Evolutionary conservation across 2,329 filamentous ascomycete genomes (phyloP), one percentile per base, ranked within the genome.

Genomic region (Talaromyces piceae): DNA sequence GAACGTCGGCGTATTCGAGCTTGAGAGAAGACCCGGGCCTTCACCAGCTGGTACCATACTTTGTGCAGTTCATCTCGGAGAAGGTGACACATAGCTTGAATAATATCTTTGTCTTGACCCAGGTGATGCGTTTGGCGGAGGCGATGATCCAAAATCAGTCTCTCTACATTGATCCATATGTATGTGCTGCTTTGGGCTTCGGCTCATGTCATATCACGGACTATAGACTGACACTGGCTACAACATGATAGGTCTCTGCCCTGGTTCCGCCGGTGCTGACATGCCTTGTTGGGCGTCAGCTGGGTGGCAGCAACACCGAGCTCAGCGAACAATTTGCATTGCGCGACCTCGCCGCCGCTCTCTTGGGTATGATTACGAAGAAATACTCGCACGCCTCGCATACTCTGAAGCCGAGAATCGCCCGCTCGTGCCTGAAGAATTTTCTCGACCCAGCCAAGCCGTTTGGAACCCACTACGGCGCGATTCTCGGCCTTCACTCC

Each of bases 11-110:
- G 0, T 79, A 96, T 28, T 86, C 88, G 48, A 94, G 88, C 23
- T 81, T 98, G 22, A 80, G 86, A 46, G 87, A 89, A 52, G 93
- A 98, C 63, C 90, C 93, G 0, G 91, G 91, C 31, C 80, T 97
- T 33, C 93, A 98, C 66, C 93, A 98, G 70, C 81, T 98, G 8
- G 84, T 95, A 25, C 93, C 93, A 0, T 98, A 98, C 71, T 96
- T 97, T 62, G 86, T 95, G 54, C 90, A 94, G 67, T 97, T 95
- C 68, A 87, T 97, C 61, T 86, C 90, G 18, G 91, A 96, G 67
- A 93, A 95, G 69, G 89, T 98, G 47, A 97, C 93, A 1, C 93
- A 98, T 67, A 87, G 85, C 59, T 79, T 95, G 57, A 91, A 95
- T 70, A 88, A 95, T 67, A 79, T 91, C 2, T 96, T 96, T 65